Conservation (phyloP, 305 asterid species). For the Solanum hybrid region DNA sequence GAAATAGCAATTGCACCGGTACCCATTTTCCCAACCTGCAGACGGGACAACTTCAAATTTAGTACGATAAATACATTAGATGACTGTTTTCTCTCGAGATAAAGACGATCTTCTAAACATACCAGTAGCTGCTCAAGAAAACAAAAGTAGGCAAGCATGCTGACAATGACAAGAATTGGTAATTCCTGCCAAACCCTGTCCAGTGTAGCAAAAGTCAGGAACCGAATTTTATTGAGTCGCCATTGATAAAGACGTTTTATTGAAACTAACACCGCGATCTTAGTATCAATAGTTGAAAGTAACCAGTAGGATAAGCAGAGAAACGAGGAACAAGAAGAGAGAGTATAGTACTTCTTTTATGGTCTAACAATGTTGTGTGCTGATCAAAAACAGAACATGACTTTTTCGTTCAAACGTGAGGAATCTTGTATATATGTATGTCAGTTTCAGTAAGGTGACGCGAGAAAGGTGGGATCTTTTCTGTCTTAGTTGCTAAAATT, state of each 20-base stretch:
- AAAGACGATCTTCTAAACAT: conserved; percentile 10
- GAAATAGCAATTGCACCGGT: conserved; percentile 78
- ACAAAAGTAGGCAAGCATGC: conserved; percentile 94
- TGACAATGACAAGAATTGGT: conserved; percentile 80
- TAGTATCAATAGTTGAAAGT: not conserved
- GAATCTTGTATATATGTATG: not conserved
- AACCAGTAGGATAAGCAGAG: not conserved
- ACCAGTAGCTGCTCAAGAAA: conserved; percentile 95
- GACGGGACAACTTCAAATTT: not conserved
- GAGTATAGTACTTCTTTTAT: not conserved
- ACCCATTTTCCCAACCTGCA: conserved; percentile 76
- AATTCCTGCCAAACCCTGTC: conserved; percentile 92
- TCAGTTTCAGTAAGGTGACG: not conserved
- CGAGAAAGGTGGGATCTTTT: not conserved
- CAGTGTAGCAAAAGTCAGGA: not conserved
- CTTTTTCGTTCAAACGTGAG: not conserved
- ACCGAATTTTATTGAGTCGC: not conserved
- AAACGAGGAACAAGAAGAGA: not conserved
- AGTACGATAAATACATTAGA: not conserved
- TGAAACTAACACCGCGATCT: not conserved
- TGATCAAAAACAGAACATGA: not conserved
- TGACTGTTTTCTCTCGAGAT: not conserved
- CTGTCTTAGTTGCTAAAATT: not conserved
- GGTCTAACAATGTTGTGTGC: not conserved
- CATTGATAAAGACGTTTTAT: not conserved